Base-by-base conservation (phyloP, 2,329 filamentous ascomycete genomes). In the Aspergillus ruber region DNA sequence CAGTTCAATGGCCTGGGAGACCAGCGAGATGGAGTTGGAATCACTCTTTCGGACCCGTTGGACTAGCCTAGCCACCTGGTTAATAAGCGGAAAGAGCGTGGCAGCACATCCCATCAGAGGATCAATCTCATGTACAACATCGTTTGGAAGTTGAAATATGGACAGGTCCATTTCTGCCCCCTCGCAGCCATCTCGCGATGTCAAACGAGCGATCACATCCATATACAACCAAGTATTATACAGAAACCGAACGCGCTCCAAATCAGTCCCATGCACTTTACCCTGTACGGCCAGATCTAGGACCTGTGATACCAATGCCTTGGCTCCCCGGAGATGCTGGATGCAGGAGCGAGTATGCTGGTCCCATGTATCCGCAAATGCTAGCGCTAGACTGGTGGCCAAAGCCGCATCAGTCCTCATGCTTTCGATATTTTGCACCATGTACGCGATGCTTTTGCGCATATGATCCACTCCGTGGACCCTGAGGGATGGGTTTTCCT, bases 211-310 rank as follows among this genome's bases (percentile, higher is more conserved):
- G 52, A 87, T 83, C 23, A 87, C 84, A 60, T 86, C 83, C 77
- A 86, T 84, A 57, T 87, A 88, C 6, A 86, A 75, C 81, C 82
- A 87, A 3, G 80, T 81, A 58, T 86, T 86, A 66, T 82, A 84
- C 15, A 88, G 70, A 56, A 87, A 87, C 47, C 79, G 80, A 20
- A 87, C 68, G 6, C 82, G 71, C 35, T 73, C 68, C 10, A 79
- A 62, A 40, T 81, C 76, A 20, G 73, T 63, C 3, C 74, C 75
- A n/a, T 58, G 60, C 27, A 72, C 48, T 4, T 56, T 60, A 5
- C 60, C 57, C 43, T 66, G 65, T 3, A 61, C 54, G 6, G 64
- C 67, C 56, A 74, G 66, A 47, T 69, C 65, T 20, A 86, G 64
- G 4, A 81, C 79, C 56, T 80, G 77, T 44, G 79, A 76, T 46